Percentiles rank a stretch among this genome's conserved stretches.
phyloP scores from a whole-genome alignment of 805 yeast genomes.

The Maudiozyma bulderi region DNA sequence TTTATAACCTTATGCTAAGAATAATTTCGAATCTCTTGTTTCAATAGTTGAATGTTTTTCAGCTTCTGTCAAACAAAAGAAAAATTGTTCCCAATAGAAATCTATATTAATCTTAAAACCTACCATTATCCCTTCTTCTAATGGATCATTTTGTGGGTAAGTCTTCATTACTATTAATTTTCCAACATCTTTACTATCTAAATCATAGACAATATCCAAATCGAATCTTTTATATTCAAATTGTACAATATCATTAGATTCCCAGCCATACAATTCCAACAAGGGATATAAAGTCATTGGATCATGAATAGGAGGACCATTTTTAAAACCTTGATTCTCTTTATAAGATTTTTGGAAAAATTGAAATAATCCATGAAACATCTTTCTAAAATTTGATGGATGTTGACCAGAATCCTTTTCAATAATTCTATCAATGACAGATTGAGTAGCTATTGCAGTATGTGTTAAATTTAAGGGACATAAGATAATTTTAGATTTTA shows the following conservation, averaged over 20 bases:
- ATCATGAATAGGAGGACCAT: constrained; percentile 76
- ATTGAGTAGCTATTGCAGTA: constrained; percentile 38
- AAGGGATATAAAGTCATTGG: constrained; percentile 61
- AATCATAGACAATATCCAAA: constrained; percentile 20
- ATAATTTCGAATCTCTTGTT: neutral
- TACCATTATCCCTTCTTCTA: constrained; percentile 31
- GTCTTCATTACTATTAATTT: constrained; percentile 37
- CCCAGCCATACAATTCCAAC: constrained; percentile 34
- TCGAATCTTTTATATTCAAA: constrained; percentile 20
- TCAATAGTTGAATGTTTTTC: constrained; percentile 26
- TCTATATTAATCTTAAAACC: constrained; percentile 32
- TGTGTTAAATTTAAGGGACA: constrained; percentile 67
- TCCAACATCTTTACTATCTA: constrained; percentile 45
- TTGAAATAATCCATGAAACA: constrained; percentile 45
- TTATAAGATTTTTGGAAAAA: constrained; percentile 41
- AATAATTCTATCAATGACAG: constrained; percentile 33
- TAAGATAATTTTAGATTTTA: constrained; percentile 43
- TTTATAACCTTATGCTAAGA: too few relatives aligned
- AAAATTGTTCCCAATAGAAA: constrained; percentile 39
- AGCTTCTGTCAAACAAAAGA: constrained; percentile 31
- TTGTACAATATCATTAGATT: constrained; percentile 11
- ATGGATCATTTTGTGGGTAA: constrained; percentile 14
- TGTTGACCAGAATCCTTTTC: constrained; percentile 18
- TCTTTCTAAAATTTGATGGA: constrained; percentile 38
- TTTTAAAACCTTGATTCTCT: constrained; percentile 32